Evolutionary conservation across 2,329 filamentous ascomycete species (phyloP), one percentile per base, ranked within the genome.

Genomic region (Pseudogymnoascus sp.): DNA sequence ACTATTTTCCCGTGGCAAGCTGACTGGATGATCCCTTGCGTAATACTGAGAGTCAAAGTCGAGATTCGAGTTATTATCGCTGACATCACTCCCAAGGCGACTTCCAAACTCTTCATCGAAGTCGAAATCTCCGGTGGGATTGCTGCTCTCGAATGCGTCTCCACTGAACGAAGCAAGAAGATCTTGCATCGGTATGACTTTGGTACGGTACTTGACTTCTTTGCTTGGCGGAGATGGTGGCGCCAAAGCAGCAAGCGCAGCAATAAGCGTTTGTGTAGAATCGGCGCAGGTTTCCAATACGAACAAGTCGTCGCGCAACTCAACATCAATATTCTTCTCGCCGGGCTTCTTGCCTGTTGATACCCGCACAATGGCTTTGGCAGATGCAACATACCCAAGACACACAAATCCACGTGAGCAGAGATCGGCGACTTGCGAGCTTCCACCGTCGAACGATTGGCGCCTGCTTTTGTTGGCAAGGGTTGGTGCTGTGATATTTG

Each of bases 261-360:
- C 81, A 60, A 96, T 87, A 11, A 99, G 80, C 0, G 94, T 99
- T 72, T 97, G 92, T 0, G 92, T 97, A 1, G 94, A 99, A 74
- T 99, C 94, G 31, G 94, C 94, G 69, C 95, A 99, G 0, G 92
- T 95, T 74, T 99, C 94, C 5, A 99, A 77, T 35, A 99, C 87
- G 60, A 99, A 79, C 1, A 99, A 80, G 66, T 96, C 88, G 69
- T 96, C 92, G 64, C 85, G 85, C 54, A 97, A 77, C 65, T 96
- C 90, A 1, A 97, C 80, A 66, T 94, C 87, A 11, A 97, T 74
- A 40, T 84, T 82, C 65, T 86, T 88, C 31, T 85, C 80, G 0
- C 80, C 83, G 36, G 85, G 81, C 1, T 77, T 77, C 2, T 78
- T 78, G 40, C 81, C 78, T 8, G 60, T 66, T 31, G 58, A 60